These are phyloP conservation scores for Bryoerythrophyllum caledonicum DNA, from an alignment of 225 moss, liverwort and hornwort genomes.

Conservation along the genomic window DNA sequence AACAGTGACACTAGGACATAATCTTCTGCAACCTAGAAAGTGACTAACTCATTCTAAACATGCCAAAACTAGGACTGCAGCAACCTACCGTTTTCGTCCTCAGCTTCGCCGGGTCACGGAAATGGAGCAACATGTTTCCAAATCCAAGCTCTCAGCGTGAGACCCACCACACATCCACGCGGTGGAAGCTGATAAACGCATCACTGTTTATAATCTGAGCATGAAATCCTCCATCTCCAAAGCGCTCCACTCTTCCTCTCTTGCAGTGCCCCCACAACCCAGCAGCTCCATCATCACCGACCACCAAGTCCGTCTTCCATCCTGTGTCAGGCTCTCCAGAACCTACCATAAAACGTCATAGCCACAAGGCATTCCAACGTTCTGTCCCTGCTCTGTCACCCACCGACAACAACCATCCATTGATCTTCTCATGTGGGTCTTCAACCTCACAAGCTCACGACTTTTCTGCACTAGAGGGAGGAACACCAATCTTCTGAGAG, in stretches of 20 bases:
- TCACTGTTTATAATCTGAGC: conserved; percentile 2
- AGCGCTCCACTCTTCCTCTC: not conserved
- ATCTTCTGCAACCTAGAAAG: not conserved
- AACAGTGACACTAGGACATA: too few relatives aligned
- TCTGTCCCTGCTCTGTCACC: not conserved
- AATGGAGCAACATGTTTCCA: conserved; percentile 88
- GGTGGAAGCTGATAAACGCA: conserved; percentile 4
- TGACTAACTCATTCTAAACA: not conserved
- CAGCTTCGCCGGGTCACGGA: conserved; percentile 76
- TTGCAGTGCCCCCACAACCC: not conserved
- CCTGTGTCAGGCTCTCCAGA: not conserved
- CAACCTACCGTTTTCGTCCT: conserved; percentile 69
- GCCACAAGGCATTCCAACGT: not conserved
- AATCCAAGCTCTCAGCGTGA: conserved; percentile 7
- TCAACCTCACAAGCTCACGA: not conserved
- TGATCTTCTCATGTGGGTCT: not conserved
- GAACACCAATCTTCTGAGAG: not conserved
- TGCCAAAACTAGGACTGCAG: not conserved
- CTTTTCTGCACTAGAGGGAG: not conserved
- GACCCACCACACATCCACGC: not conserved
- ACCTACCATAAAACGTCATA: not conserved
- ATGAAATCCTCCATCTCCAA: not conserved
- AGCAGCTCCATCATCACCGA: not conserved
- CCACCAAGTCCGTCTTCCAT: not conserved
- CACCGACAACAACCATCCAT: too few relatives aligned